Conservation (phyloP, 2,329 filamentous ascomycete genomes). For the Mariannaea elegans region DNA sequence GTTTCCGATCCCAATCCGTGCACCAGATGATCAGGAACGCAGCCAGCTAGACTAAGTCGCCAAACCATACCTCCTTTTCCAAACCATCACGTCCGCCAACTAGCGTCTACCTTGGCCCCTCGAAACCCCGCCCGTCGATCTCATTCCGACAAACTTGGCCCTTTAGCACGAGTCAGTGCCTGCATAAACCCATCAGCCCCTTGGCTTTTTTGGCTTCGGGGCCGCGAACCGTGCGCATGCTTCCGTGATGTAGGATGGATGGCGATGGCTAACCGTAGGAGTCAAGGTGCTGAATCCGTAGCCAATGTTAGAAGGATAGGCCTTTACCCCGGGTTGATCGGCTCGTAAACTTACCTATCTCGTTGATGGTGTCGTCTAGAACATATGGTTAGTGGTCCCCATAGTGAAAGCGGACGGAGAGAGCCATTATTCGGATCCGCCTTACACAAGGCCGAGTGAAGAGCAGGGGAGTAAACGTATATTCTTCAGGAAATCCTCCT, state of each 20-base stretch:
- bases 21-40: no score
- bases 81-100: slow-evolving; percentile 1
- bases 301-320: slow-evolving; percentile 1
- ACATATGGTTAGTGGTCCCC: neutral
- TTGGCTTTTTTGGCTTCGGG: neutral
- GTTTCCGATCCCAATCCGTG: no score
- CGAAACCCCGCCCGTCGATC: neutral
- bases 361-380: neutral
- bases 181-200: neutral
- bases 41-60: neutral
- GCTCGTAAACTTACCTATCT: slow-evolving; percentile 3
- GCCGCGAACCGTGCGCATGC: neutral
- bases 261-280: neutral
- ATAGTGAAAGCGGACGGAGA: neutral
- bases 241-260: neutral
- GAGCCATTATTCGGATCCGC: neutral
- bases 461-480: neutral
- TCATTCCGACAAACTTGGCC: neutral
- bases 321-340: neutral
- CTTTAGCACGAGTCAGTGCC: slow-evolving; percentile 2
- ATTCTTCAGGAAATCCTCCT: neutral
- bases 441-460: neutral
- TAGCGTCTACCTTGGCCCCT: neutral
- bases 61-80: neutral
- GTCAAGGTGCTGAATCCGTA: neutral